Conservation (phyloP, 2,329 filamentous ascomycete genomes). For the Pseudogymnoascus destructans region DNA sequence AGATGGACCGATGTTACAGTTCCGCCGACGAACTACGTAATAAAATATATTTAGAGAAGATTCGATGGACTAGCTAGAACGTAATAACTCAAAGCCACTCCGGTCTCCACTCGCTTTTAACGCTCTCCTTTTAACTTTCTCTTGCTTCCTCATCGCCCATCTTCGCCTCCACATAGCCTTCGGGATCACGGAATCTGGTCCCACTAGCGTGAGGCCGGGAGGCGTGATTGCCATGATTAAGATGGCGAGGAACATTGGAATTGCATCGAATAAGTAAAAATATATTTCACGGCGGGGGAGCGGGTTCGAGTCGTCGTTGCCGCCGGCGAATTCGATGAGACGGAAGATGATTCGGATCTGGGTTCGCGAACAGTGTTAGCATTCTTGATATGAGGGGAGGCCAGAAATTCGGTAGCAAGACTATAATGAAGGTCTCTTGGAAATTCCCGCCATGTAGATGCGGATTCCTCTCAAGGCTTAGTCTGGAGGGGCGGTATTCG, state of each 20-base stretch:
- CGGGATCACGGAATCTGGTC: neutral
- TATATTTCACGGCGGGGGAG: conserved; percentile 37
- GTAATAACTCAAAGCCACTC: neutral
- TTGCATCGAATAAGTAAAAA: conserved; percentile 37
- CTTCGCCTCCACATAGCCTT: conserved; percentile 5
- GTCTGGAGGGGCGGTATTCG: conserved; percentile 18
- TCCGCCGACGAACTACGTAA: neutral
- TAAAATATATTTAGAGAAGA: neutral
- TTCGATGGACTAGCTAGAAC: neutral
- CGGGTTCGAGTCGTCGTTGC: conserved; percentile 32
- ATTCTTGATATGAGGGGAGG: neutral
- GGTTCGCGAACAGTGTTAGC: neutral
- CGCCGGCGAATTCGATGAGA: conserved; percentile 40
- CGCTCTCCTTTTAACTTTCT: neutral
- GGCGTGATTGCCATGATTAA: neutral
- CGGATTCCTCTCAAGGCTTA: conserved; percentile 20
- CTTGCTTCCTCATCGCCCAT: neutral
- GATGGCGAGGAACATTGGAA: conserved; percentile 34
- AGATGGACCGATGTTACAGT: neutral
- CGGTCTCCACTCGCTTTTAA: neutral
- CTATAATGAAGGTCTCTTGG: conserved; percentile 1
- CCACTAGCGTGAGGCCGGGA: neutral
- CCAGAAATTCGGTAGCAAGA: conserved; percentile 24
- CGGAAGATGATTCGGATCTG: conserved; percentile 47
- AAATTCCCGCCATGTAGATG: conserved; percentile 6